phyloP scores from a whole-genome alignment of 164 flowering plant species.

The Vitis labrusca region DNA sequence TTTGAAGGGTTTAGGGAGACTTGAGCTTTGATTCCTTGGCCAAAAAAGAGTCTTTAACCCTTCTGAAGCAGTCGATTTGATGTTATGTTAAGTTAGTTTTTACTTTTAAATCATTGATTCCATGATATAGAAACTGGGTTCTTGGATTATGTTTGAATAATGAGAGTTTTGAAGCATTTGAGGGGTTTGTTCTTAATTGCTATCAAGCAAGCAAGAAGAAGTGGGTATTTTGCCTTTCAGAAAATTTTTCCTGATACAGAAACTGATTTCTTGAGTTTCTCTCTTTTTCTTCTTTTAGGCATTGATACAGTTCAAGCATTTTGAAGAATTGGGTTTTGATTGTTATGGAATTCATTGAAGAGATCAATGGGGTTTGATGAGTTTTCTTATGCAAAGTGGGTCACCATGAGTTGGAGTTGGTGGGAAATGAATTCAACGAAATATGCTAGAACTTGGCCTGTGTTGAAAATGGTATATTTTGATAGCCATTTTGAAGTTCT shows the following conservation, averaged over 20 bases:
- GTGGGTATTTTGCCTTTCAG: no score
- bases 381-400: conserved; percentile 2
- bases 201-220: neutral
- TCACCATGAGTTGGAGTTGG: neutral
- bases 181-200: neutral
- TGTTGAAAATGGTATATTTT: neutral
- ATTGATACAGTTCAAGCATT: neutral
- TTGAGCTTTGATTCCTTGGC: neutral
- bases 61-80: neutral
- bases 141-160: neutral
- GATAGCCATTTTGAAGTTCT: neutral
- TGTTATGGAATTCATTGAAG: neutral
- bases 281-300: neutral
- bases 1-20: neutral
- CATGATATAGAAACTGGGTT: neutral
- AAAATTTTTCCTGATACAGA: no score
- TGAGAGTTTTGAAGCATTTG: neutral
- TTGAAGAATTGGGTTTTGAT: neutral
- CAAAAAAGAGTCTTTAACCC: neutral
- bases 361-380: neutral
- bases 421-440: neutral
- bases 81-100: no score
- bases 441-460: neutral
- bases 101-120: no score
- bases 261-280: neutral